Base-by-base conservation (phyloP, 495 filamentous ascomycete genomes). In the Schizothecium vesticola region DNA sequence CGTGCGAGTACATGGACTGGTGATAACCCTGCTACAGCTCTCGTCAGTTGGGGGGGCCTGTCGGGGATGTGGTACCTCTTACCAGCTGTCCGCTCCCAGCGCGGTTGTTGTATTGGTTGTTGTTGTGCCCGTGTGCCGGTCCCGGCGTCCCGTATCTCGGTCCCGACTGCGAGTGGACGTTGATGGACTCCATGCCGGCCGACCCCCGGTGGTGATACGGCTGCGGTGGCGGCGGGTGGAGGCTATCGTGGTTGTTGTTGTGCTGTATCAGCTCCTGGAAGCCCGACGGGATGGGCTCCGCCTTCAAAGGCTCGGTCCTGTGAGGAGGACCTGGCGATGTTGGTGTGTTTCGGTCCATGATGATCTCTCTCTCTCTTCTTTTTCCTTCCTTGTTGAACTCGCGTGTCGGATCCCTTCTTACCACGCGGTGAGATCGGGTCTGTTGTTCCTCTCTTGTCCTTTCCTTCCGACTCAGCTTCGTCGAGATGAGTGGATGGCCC, bases 241-340 rank as follows among this genome's bases (percentile, higher is more conserved):
- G 16, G 43, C 43, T n/a, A 9, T 19, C n/a, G 43, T 51, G n/a
- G 43, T 9, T 51, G 43, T 51, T 71, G 71, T 83, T 87, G 67
- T 86, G 83, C 69, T 83, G 80, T 51, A 84, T 66, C 43, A 86
- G 76, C 55, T 85, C 80, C 56, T 83, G 74, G 63, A 81, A 79
- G 72, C 80, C 78, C 21, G 79, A 75, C n/a, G 85, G 75, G 59
- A 81, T 71, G 23, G 59, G 23, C 10, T 83, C 83, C 51, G 75
- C 63, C 63, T 74, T 77, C 26, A 80, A 80, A 16, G 75, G 78
- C 19, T 75, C 43, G 43, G 43, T n/a, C 43, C 43, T 13, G 43
- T n/a, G 43, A 51, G 43, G 19, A 51, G 19, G 43, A n/a, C 43
- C 76, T 65, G 83, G 82, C 11, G 82, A 85, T 24, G 70, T 76